Percentiles rank a stretch among this genome's conserved stretches.
These are phyloP conservation scores for Epichloe hybrida DNA, from an alignment of 2,329 filamentous ascomycete genomes.

Conservation along the genomic window DNA sequence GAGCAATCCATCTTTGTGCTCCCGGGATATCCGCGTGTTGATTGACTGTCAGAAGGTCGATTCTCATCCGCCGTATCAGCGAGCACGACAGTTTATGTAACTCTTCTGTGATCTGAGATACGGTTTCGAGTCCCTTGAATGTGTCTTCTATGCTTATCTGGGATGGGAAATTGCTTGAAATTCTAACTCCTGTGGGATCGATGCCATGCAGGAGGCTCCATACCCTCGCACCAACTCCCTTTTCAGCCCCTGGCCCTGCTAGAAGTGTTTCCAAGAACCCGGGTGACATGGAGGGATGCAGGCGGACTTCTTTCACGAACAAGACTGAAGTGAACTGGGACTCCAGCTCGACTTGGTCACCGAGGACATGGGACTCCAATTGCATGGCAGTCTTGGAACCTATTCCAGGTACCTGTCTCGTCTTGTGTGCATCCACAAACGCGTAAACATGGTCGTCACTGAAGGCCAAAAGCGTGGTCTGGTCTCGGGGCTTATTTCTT, in stretches of 20 bases:
- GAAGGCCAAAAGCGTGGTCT: conserved; percentile 69
- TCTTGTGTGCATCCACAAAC: conserved; percentile 65
- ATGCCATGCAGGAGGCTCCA: conserved; percentile 75
- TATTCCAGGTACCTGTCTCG: conserved; percentile 74
- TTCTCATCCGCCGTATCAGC: conserved; percentile 63
- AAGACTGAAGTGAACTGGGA: conserved; percentile 32
- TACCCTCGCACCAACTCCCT: conserved; percentile 56
- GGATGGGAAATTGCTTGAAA: conserved; percentile 57
- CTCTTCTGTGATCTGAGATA: conserved; percentile 52
- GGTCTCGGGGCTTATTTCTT: conserved; percentile 72
- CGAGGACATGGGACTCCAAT: conserved; percentile 40
- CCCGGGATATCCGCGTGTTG: conserved; percentile 18
- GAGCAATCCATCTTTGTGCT: conserved; percentile 53
- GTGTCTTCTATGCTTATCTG: conserved; percentile 96
- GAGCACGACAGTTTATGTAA: conserved; percentile 54
- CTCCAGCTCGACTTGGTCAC: conserved; percentile 18
- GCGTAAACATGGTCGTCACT: conserved; percentile 38
- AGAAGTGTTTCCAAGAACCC: conserved; percentile 55
- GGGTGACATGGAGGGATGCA: conserved; percentile 47
- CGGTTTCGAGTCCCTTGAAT: conserved; percentile 56
- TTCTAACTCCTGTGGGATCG: conserved; percentile 60
- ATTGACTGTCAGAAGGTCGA: conserved; percentile 52
- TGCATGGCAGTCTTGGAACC: conserved; percentile 51
- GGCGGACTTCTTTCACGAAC: conserved; percentile 52
- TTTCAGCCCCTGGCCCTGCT: conserved; percentile 53